These are phyloP conservation scores for Neofusicoccum laricinum DNA, from an alignment of 2,329 filamentous ascomycete genomes.

Conservation along the genomic window DNA sequence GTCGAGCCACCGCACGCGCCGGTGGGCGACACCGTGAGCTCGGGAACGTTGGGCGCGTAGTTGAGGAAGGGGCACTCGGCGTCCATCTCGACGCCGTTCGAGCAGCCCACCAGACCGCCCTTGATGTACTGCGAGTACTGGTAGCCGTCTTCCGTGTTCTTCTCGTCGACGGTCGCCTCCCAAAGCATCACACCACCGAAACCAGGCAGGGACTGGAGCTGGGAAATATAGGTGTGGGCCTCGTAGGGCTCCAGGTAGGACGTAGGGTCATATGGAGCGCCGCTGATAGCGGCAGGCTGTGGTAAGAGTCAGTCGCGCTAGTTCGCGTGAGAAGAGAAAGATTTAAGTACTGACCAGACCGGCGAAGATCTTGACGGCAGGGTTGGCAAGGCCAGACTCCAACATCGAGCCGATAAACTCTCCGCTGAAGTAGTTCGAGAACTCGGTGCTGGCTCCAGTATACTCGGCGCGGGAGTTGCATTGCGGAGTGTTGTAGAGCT, in stretches of 20 bases:
- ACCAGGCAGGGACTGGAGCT: slow-evolving; percentile 34
- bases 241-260: slow-evolving; percentile 50
- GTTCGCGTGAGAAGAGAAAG: not conserved
- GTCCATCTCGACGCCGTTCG: slow-evolving; percentile 1
- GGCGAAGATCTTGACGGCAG: slow-evolving; percentile 52
- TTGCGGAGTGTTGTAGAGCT: slow-evolving; percentile 62
- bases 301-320: not conserved
- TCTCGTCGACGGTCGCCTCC: slow-evolving; percentile 51
- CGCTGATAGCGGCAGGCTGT: slow-evolving; percentile 26
- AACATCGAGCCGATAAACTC: slow-evolving; percentile 38
- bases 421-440: slow-evolving; percentile 45
- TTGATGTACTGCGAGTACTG: slow-evolving; percentile 50
- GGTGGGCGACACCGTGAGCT: slow-evolving; percentile 21
- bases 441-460: slow-evolving; percentile 22
- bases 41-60: not conserved
- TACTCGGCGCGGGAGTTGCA: slow-evolving; percentile 50
- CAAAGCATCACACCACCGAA: slow-evolving; percentile 62
- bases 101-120: slow-evolving; percentile 25
- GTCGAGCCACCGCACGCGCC: slow-evolving; percentile 11
- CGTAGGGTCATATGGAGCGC: slow-evolving; percentile 24
- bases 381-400: slow-evolving; percentile 35
- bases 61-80: not conserved
- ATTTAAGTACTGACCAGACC: slow-evolving; percentile 37
- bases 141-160: slow-evolving; percentile 44
- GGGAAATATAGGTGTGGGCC: slow-evolving; percentile 45